These are phyloP conservation scores for Cercospora sp. DNA, from an alignment of 2,329 filamentous ascomycete genomes.

Conservation along the genomic window DNA sequence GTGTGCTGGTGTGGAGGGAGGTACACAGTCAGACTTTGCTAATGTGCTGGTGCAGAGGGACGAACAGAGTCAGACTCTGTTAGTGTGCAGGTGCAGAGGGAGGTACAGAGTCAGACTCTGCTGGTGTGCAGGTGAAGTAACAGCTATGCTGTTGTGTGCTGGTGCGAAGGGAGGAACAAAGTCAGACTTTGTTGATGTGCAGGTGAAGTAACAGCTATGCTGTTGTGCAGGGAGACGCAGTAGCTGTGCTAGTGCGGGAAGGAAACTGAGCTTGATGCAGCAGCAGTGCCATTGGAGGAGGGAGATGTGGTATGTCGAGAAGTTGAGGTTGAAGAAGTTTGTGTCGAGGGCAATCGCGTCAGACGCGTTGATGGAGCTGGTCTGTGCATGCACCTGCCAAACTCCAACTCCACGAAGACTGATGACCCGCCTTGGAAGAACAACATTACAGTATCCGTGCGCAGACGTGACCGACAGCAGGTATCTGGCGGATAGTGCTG, in stretches of 20 bases:
- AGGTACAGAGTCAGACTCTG: too few relatives aligned
- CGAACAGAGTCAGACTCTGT: background rate
- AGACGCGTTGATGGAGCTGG: background rate
- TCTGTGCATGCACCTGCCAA: background rate
- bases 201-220: background rate
- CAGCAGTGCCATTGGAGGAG: background rate
- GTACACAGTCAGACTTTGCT: background rate
- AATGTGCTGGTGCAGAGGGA: background rate
- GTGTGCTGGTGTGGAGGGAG: background rate
- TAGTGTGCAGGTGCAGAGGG: background rate
- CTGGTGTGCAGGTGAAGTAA: background rate
- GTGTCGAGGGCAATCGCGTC: background rate
- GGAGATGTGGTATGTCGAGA: background rate
- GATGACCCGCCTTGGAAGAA: background rate
- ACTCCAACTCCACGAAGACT: background rate
- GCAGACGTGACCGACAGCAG: background rate
- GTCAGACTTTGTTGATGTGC: background rate
- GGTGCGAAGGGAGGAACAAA: background rate
- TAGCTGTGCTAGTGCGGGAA: background rate
- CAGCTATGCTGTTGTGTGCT: background rate
- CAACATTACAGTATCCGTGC: background rate
- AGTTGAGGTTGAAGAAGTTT: background rate
- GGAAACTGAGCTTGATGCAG: background rate
- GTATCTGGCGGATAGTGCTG: background rate
- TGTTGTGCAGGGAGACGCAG: background rate